Base-by-base conservation (phyloP, 805 yeast genomes). In the Saccharomycopsis fibuligera region DNA sequence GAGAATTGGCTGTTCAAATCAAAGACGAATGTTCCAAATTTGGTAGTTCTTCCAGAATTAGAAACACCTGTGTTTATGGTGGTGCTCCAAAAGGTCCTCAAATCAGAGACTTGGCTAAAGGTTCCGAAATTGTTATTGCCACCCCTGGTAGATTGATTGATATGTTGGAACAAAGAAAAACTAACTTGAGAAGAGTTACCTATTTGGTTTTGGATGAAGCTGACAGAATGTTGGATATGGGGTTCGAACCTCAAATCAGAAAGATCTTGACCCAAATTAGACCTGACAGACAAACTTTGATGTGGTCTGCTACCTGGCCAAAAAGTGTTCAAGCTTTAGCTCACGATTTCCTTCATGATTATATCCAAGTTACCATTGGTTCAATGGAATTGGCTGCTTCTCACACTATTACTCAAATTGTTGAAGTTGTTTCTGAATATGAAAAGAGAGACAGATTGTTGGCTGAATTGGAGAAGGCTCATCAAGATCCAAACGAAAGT, bases 281-380 rank as follows among this genome's bases (percentile, higher is more conserved):
- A 75, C 99, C 99, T 54, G 99, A 93, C 69, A 89, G 98, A 77
- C 99, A 93, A 75, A 93, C 99, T 54, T 77, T 91, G 61, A 88
- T 93, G 97, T 93, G 98, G 98, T 91, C 98, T 55, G 99, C 99
- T 59, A 93, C 99, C 49, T 93, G 99, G 99, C 99, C 99, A 62
- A 91, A 90, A 78, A 95, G 88, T 69, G 98, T 93, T 56, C 95
- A 91, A 75, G 76, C 81, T 58, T 76, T 93, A 64, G 95, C 97
- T 57, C 78, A 83, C 62, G 99, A 93, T 68, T 93, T 87, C 69
- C 76, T 91, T 65, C 70, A 78, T 49, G 96, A 93, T 66, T 93
- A 91, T 63, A 91, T 93, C 65, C 98, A 93, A 74, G 98, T 93
- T 58, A 91, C 86, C 62, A 73, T 93, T 67, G 99, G 99, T 69